A percentile compares a stretch with the other conserved stretches of the same genome.
phyloP scores from a whole-genome alignment of 1,139 yeast species.

The Magnusiomyces magnusii region DNA sequence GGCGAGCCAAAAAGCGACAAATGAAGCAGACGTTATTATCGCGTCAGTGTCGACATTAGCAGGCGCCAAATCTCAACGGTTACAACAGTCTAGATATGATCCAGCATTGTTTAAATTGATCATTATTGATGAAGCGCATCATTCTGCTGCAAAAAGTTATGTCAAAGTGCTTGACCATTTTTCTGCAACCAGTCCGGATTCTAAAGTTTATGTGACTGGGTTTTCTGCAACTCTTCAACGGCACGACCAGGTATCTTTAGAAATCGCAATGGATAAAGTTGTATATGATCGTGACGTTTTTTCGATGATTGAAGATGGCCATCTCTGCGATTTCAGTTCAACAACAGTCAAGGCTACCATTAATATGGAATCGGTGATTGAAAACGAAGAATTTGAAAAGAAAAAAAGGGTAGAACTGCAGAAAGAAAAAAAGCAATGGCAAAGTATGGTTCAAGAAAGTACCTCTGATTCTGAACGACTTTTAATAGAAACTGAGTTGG shows the following conservation, averaged over 20 bases:
- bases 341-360: conserved; percentile 41
- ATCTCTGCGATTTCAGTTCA: conserved; percentile 63
- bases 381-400: not conserved
- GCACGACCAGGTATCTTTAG: conserved; percentile 56
- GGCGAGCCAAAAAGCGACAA: conserved; percentile 42
- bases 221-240: conserved; percentile 79
- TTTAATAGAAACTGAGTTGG: not conserved
- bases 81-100: conserved; percentile 40
- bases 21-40: conserved; percentile 55
- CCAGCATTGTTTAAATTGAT: conserved; percentile 60
- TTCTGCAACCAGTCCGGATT: conserved; percentile 39
- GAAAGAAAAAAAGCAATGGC: not conserved
- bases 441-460: not conserved
- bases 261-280: conserved; percentile 59
- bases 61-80: conserved; percentile 38
- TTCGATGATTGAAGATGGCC: conserved; percentile 63
- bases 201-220: conserved; percentile 57
- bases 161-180: conserved; percentile 48
- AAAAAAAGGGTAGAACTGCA: not conserved
- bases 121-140: conserved; percentile 91
- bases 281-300: conserved; percentile 60
- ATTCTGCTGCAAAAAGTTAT: conserved; percentile 73
- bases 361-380: not conserved
- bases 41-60: conserved; percentile 68
- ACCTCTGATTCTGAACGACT: not conserved